Evolutionary conservation across 2,329 filamentous ascomycete genomes (phyloP).

Genomic region (Aspergillus thermomutatus): DNA sequence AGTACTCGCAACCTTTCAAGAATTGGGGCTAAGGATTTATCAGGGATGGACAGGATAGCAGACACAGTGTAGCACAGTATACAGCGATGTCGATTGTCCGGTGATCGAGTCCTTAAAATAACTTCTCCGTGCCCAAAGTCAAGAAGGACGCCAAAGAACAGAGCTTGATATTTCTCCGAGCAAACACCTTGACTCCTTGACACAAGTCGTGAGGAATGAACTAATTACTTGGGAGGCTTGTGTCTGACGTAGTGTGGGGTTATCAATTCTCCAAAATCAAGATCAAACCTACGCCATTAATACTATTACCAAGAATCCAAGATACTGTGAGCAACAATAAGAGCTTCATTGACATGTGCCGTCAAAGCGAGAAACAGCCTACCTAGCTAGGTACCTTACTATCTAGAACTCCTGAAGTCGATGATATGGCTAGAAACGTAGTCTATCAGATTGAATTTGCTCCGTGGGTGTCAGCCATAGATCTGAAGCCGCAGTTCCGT

Average conservation of each 20-base stretch:
- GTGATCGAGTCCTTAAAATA: too few relatives aligned
- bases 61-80: background rate
- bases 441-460: background rate
- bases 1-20: too few relatives aligned
- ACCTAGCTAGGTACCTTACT: background rate
- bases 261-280: background rate
- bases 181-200: background rate
- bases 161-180: background rate
- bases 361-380: background rate
- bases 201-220: background rate
- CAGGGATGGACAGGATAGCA: background rate
- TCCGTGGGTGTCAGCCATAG: background rate
- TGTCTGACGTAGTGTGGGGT: background rate
- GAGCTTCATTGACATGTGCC: too few relatives aligned
- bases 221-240: background rate
- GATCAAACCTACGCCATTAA: background rate
- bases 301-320: too few relatives aligned
- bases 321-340: too few relatives aligned
- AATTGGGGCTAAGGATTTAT: background rate
- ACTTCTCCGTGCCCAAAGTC: too few relatives aligned
- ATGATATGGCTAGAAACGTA: background rate
- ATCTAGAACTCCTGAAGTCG: background rate
- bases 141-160: background rate
- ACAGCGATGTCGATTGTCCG: too few relatives aligned
- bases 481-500: background rate